These are phyloP conservation scores for Aphanomyces cochlioides DNA, from an alignment of 352 stramenopile species.

Conservation along the genomic window DNA sequence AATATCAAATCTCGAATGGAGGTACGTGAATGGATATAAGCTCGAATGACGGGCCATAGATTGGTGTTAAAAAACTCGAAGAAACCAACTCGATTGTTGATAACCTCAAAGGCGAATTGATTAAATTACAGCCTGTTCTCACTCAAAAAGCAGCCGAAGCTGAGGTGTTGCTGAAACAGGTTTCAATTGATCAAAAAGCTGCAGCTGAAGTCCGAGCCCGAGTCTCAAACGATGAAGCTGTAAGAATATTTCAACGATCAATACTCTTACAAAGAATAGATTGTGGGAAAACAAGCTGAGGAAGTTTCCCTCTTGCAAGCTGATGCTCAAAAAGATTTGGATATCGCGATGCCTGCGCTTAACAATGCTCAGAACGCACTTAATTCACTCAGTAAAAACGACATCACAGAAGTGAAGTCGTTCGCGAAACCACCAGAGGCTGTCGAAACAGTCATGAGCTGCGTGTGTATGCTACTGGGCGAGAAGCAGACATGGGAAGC, in stretches of 20 bases:
- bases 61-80: conserved; percentile 90
- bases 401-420: conserved; percentile 93
- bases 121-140: conserved; percentile 88
- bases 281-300: conserved; percentile 86
- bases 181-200: conserved; percentile 91
- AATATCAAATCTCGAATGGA: conserved; percentile 87
- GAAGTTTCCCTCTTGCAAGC: conserved; percentile 89
- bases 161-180: conserved; percentile 88
- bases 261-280: conserved; percentile 5
- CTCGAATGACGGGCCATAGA: conserved; percentile 30
- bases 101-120: conserved; percentile 88
- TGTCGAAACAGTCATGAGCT: conserved; percentile 93
- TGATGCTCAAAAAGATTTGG: conserved; percentile 91
- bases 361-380: conserved; percentile 87
- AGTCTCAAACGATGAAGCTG: conserved; percentile 88
- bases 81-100: conserved; percentile 94
- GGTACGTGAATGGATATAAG: conserved; percentile 17
- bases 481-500: conserved; percentile 91
- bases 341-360: conserved; percentile 89
- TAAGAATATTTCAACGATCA: background rate
- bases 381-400: conserved; percentile 87
- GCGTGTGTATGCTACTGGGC: conserved; percentile 90
- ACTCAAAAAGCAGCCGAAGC: conserved; percentile 87
- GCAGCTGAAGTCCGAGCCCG: conserved; percentile 83
- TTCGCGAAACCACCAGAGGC: conserved; percentile 90